Evolutionary conservation across 2,329 filamentous ascomycete species (phyloP).

Genomic region (Trichoderma arundinaceum): DNA sequence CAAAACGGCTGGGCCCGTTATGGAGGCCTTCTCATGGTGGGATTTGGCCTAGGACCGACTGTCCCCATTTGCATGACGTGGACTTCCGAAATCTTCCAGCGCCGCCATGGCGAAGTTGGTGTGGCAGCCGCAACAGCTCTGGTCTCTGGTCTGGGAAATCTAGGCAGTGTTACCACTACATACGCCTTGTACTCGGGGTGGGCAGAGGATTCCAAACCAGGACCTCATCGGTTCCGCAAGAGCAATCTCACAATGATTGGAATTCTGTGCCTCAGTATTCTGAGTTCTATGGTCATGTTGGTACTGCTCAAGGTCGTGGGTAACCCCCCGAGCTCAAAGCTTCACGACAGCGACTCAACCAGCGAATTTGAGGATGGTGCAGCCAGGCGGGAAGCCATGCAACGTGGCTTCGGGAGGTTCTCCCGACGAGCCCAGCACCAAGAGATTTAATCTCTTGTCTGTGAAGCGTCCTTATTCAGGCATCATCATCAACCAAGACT

Average conservation of each 20-base stretch:
- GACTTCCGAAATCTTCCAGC: conserved; percentile 90
- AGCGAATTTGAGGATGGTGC: conserved; percentile 64
- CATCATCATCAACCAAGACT: conserved; percentile 14
- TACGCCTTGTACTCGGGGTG: conserved; percentile 90
- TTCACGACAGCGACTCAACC: conserved; percentile 47
- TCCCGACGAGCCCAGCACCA: conserved; percentile 42
- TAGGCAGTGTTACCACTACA: conserved; percentile 84
- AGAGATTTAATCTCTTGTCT: background rate
- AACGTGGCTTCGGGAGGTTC: conserved; percentile 62
- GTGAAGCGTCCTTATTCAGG: conserved; percentile 2
- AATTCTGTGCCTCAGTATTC: conserved; percentile 78
- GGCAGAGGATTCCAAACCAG: conserved; percentile 73
- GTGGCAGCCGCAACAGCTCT: conserved; percentile 85
- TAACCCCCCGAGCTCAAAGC: conserved; percentile 57
- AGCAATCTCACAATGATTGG: conserved; percentile 90
- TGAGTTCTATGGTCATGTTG: conserved; percentile 73
- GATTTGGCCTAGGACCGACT: conserved; percentile 87
- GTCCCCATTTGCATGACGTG: conserved; percentile 94
- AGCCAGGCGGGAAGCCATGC: conserved; percentile 60
- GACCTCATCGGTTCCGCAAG: conserved; percentile 74
- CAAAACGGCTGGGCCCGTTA: conserved; percentile 81
- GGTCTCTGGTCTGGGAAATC: conserved; percentile 84
- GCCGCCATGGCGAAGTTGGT: conserved; percentile 86
- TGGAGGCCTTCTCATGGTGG: conserved; percentile 85
- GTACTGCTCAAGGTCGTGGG: conserved; percentile 65